Conservation (phyloP, 2,329 filamentous ascomycete genomes). For the Magnaporthiopsis incrustans region DNA sequence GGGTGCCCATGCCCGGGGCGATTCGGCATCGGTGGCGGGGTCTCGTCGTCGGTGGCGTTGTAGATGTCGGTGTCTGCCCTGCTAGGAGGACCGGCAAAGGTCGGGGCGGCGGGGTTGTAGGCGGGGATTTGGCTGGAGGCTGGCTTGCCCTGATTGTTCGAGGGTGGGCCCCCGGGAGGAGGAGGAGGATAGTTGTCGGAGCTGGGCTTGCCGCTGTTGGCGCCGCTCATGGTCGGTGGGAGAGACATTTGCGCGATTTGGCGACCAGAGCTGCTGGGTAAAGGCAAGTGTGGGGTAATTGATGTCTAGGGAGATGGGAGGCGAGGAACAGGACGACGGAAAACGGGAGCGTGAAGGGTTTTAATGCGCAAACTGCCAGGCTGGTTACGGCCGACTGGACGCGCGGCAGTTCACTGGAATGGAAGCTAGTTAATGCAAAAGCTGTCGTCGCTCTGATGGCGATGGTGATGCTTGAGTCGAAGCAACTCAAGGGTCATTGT, state of each 20-base stretch:
- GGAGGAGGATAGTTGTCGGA: conserved; percentile 9
- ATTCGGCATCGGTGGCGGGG: not conserved
- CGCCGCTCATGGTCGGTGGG: conserved; percentile 6
- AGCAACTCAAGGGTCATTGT: not conserved
- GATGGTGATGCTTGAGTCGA: not conserved
- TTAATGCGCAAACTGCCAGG: not conserved
- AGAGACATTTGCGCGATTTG: conserved; percentile 3
- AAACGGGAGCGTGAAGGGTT: not conserved
- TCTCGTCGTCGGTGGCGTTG: not conserved
- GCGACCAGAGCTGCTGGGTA: not conserved
- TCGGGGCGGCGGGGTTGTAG: conserved; percentile 5
- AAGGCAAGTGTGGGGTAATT: not conserved
- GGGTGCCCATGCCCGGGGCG: not conserved
- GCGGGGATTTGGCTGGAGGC: not conserved
- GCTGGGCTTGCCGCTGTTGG: not conserved
- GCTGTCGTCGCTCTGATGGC: not conserved
- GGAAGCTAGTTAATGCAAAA: not conserved
- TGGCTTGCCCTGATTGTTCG: not conserved
- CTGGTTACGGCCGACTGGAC: not conserved
- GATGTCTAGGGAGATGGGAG: not conserved
- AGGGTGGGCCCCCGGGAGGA: conserved; percentile 10
- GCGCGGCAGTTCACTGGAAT: not conserved
- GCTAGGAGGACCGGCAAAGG: not conserved
- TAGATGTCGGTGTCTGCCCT: conserved; percentile 6
- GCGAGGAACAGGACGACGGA: not conserved